Percentiles rank a stretch among this genome's conserved stretches.
Conservation (phyloP, 495 filamentous ascomycete genomes). For the Hyaloscypha hepaticicola region DNA sequence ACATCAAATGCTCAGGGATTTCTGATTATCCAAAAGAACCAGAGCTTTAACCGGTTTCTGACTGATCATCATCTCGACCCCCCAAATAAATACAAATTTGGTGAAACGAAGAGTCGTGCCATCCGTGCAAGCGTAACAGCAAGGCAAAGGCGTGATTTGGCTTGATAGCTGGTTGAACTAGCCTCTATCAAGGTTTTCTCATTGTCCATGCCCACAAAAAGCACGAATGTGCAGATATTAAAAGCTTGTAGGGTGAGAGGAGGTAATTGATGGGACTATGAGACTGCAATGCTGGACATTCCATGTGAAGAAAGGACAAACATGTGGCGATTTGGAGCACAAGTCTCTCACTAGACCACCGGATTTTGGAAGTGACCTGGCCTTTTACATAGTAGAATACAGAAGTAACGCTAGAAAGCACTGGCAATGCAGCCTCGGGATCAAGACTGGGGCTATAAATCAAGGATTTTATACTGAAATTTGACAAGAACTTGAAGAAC, state of each 20-base stretch:
- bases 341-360: neutral
- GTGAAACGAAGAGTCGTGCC: neutral
- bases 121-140: neutral
- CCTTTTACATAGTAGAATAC: neutral
- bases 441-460: neutral
- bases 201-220: constrained; percentile 1
- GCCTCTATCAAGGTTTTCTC: neutral
- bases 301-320: neutral
- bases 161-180: neutral
- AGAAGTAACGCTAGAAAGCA: no score
- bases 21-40: no score
- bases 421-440: no score
- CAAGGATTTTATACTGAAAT: neutral
- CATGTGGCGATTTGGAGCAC: neutral
- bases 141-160: no score
- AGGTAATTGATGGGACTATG: constrained; percentile 6
- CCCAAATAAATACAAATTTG: neutral
- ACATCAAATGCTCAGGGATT: no score
- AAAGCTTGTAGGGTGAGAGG: neutral
- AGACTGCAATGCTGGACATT: neutral
- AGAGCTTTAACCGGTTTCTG: no score
- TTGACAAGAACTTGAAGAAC: neutral
- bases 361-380: neutral
- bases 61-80: no score
- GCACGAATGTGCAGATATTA: neutral